Percentiles rank a stretch among this genome's conserved stretches.
These are phyloP conservation scores for Chaetomium globosum DNA, from an alignment of 2,329 filamentous ascomycete species.

Conservation along the genomic window DNA sequence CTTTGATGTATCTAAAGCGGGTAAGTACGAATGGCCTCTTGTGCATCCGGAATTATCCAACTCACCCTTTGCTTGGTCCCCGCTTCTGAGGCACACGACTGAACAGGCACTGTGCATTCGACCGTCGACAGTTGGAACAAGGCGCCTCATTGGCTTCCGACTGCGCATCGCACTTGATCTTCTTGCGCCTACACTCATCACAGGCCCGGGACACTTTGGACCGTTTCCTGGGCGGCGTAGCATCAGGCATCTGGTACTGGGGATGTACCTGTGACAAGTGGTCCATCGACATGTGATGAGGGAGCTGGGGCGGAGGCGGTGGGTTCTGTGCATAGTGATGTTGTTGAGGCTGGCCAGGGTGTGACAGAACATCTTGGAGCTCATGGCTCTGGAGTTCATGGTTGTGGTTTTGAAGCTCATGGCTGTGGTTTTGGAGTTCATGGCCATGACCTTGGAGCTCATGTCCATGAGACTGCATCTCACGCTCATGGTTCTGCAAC, in stretches of 20 bases:
- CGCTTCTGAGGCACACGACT: constrained; percentile 86
- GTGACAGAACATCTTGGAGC: constrained; percentile 39
- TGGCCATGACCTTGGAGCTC: constrained; percentile 35
- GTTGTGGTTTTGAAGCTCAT: constrained; percentile 37
- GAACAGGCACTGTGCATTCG: constrained; percentile 77
- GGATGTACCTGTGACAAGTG: constrained; percentile 36
- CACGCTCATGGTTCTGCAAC: constrained; percentile 34
- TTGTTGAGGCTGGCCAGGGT: constrained; percentile 35
- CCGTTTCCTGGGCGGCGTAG: constrained; percentile 70
- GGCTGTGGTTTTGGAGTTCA: constrained; percentile 36
- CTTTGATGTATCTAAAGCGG: constrained; percentile 75
- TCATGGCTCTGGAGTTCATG: constrained; percentile 36
- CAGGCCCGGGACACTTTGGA: constrained; percentile 87
- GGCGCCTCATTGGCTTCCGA: constrained; percentile 72
- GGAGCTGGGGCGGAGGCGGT: constrained; percentile 38
- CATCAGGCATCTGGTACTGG: constrained; percentile 52
- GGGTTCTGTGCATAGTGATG: constrained; percentile 36
- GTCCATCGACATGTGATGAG: constrained; percentile 44
- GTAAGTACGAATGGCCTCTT: constrained; percentile 4
- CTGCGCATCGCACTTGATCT: constrained; percentile 83
- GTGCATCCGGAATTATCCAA: neutral
- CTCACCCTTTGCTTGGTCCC: constrained; percentile 83
- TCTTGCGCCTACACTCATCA: constrained; percentile 86
- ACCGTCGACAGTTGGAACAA: constrained; percentile 79
- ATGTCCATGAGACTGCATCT: constrained; percentile 12